Evolutionary conservation across 176 grass and related monocot species (phyloP).

Genomic region (Secale cereale): DNA sequence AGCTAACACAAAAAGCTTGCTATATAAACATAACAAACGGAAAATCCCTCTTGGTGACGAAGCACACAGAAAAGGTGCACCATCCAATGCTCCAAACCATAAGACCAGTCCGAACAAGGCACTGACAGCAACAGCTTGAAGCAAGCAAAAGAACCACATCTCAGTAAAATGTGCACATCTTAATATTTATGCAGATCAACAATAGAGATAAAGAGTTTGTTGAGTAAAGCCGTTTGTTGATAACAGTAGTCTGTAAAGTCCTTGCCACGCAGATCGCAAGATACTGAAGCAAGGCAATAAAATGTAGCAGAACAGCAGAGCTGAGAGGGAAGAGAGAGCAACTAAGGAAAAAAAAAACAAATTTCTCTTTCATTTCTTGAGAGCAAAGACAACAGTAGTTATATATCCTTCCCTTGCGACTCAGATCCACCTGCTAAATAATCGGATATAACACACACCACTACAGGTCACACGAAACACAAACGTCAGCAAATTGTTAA

Average conservation of each 20-base stretch:
- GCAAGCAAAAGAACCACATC: neutral
- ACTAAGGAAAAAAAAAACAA: neutral
- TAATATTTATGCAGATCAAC: neutral
- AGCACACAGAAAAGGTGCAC: neutral
- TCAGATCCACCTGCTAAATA: neutral
- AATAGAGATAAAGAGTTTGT: neutral
- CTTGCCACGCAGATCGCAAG: neutral
- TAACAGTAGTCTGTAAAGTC: neutral
- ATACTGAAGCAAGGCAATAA: neutral
- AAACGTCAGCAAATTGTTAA: neutral
- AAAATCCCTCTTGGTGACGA: neutral
- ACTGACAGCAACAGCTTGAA: neutral
- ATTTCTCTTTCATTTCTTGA: neutral
- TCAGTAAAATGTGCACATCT: neutral
- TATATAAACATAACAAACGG: neutral
- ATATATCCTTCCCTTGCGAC: neutral
- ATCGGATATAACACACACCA: neutral
- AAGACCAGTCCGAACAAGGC: neutral
- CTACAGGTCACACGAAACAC: neutral
- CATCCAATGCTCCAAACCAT: neutral
- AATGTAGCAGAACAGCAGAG: neutral
- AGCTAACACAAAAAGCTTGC: neutral
- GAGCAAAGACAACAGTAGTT: neutral
- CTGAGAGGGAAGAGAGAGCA: neutral
- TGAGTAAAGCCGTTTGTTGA: neutral